Conservation (phyloP, 192 early-diverging fungal genomes). For the Jimgerdemannia flammicorona region DNA sequence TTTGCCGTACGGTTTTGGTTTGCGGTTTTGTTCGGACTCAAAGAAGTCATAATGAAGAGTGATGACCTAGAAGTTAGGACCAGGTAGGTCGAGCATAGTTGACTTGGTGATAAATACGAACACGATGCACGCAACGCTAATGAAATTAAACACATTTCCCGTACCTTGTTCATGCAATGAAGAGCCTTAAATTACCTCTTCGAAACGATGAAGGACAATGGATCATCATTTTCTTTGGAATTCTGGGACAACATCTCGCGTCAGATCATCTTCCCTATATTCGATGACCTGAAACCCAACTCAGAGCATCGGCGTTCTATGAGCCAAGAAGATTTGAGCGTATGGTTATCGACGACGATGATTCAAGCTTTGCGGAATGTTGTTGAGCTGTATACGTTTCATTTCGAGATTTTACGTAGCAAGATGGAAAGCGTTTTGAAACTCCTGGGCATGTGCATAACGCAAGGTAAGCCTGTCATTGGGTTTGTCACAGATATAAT, state of each 20-base stretch:
- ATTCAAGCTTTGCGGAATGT: conserved; percentile 88
- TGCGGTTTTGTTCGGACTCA: conserved; percentile 83
- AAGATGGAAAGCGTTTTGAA: conserved; percentile 79
- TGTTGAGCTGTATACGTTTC: conserved; percentile 79
- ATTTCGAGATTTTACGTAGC: conserved; percentile 65
- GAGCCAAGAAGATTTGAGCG: conserved; percentile 79
- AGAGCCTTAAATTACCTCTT: conserved; percentile 82
- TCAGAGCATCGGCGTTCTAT: conserved; percentile 52
- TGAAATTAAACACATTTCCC: not conserved
- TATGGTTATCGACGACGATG: conserved; percentile 94
- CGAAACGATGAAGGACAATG: conserved; percentile 75
- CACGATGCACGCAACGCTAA: too few species aligned
- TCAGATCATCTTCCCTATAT: conserved; percentile 87
- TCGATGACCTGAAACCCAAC: conserved; percentile 74
- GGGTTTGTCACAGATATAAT: conserved; percentile 7
- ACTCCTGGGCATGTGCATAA: conserved; percentile 80
- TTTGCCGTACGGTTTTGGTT: conserved; percentile 75
- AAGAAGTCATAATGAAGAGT: conserved; percentile 87
- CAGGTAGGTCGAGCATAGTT: conserved; percentile 23
- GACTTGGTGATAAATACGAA: too few species aligned
- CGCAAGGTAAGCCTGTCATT: conserved; percentile 54
- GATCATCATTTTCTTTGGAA: conserved; percentile 62
- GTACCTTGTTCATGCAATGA: conserved; percentile 1
- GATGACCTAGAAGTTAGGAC: conserved; percentile 91
- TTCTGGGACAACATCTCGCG: conserved; percentile 83